Evolutionary conservation across 768 basidiomycete species (phyloP), one percentile per base, ranked within the genome.

Genomic region (Brasilioporus rufonigricans): DNA sequence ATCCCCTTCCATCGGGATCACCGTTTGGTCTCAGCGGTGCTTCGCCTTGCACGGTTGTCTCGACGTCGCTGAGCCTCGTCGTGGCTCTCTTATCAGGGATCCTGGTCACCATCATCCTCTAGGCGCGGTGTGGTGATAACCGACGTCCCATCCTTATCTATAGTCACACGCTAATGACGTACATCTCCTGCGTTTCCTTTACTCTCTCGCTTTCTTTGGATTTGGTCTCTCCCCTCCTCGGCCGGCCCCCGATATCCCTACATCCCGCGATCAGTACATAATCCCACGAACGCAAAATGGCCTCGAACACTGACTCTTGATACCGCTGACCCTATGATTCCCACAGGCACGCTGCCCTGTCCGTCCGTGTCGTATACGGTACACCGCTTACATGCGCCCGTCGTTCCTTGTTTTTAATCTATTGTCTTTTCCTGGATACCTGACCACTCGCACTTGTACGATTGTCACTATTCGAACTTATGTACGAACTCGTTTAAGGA

Each of bases 11-110:
- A 21, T 35, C 61, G 0, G 35, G 44, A 33, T 46, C 57, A 14
- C 24, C 52, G 4, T 4, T 35, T 3, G 32, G 61, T 23, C 13
- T 12, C 19, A 41, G 36, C 9, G 40, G 40, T 12, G 55, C 58
- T 12, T 32, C 53, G 23, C 36, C 56, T 1, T 57, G 53, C 23
- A 33, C 26, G 21, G 44, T 38, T 18, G 29, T 62, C 29, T 65
- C 61, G n/a, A 35, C 53, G 26, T 54, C 64, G 5, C 36, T 64
- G 4, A 31, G 44, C n/a, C 21, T 70, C 18, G 24, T 45, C 19
- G 16, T 43, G 24, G 41, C 56, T 18, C 49, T 68, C 32, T 7
- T 55, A n/a, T 48, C 57, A 19, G 58, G 33, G 27, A 36, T 63
- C 23, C 23, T 52, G 24, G 3, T 59, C 31, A 13, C 33, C 7